Base-by-base conservation (phyloP, 2,329 filamentous ascomycete species). In the Fusarium luffae region DNA sequence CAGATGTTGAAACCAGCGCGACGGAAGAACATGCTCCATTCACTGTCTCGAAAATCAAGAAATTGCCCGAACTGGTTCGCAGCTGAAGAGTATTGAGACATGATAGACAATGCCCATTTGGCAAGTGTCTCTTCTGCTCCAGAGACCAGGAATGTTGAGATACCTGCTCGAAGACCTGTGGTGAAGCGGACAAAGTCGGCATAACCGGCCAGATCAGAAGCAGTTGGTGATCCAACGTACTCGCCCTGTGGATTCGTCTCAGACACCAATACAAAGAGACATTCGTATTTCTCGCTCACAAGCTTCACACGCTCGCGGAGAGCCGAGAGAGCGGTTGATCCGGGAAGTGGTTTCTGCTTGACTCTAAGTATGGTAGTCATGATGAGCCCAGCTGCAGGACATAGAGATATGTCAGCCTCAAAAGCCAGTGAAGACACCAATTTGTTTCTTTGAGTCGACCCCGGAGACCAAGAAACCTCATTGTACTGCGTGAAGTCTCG, bases 381-480 rank as follows among this genome's bases (percentile, higher is more conserved):
- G 1, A 97, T 78, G 4, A 97, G 80, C 0, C 92, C 93, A 0
- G 86, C 88, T 0, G 82, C 84, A 0, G 92, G 89, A 0, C 92
- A 92, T 7, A 94, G 73, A 2, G 91, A 86, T 5, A 97, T 79
- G 72, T 97, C 94, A 4, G 92, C 90, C 76, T 93, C 91, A 8
- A 82, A 79, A 2, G 80, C 79, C 2, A 86, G 77, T 0, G 79
- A 68, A 1, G 82, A 84, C 6, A 73, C 63, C 4, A 79, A 14
- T 43, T 69, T 61, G n/a, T 27, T 69, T 64, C 25, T 77, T 72
- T 49, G 77, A 74, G 54, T 48, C 6, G 66, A 71, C 4, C 65
- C 54, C 68, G 76, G 27, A 55, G 77, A 57, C 81, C 81, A 81
- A 12, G 65, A 40, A 34, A 77, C 57, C 8, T 74, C 77, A 46